A percentile compares a stretch with the other conserved stretches of the same genome.
Evolutionary conservation across 2,329 filamentous ascomycete species (phyloP).

Genomic region (Paracoccidioides lutzii): DNA sequence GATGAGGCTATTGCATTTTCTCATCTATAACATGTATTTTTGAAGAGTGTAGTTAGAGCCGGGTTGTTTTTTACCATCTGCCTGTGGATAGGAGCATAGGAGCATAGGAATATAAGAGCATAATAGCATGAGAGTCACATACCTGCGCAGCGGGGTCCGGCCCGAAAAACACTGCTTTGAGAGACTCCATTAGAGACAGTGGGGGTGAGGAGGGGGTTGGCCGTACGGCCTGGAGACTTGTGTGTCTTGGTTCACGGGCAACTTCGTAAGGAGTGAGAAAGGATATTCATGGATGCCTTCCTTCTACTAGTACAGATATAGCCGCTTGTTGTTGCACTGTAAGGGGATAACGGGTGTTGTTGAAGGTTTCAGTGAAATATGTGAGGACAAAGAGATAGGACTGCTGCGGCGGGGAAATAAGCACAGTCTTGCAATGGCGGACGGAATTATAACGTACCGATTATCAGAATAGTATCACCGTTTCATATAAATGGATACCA

Average conservation of each 20-base stretch:
- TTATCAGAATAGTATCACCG: background rate
- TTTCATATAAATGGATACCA: background rate
- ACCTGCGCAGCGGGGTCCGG: slow-evolving; percentile 91
- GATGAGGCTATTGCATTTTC: slow-evolving; percentile 88
- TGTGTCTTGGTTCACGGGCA: background rate
- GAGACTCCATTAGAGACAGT: slow-evolving; percentile 56
- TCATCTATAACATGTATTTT: slow-evolving; percentile 46
- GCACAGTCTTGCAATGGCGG: background rate
- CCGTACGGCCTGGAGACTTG: background rate
- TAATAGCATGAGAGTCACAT: slow-evolving; percentile 17
- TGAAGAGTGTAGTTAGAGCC: background rate
- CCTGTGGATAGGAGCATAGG: too few species aligned
- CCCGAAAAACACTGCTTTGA: slow-evolving; percentile 77
- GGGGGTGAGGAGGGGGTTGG: slow-evolving; percentile 10
- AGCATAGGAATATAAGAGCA: too few species aligned
- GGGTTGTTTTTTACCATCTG: background rate
- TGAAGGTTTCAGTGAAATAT: background rate
- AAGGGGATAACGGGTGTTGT: background rate
- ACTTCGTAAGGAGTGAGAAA: too few species aligned
- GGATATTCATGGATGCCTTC: background rate
- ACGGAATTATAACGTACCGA: background rate
- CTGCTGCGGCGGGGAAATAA: background rate
- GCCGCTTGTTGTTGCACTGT: background rate
- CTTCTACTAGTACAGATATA: background rate
- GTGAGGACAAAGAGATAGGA: background rate